Base-by-base conservation (phyloP, 1,139 yeast species). In the Trichomonascaceae sp. region DNA sequence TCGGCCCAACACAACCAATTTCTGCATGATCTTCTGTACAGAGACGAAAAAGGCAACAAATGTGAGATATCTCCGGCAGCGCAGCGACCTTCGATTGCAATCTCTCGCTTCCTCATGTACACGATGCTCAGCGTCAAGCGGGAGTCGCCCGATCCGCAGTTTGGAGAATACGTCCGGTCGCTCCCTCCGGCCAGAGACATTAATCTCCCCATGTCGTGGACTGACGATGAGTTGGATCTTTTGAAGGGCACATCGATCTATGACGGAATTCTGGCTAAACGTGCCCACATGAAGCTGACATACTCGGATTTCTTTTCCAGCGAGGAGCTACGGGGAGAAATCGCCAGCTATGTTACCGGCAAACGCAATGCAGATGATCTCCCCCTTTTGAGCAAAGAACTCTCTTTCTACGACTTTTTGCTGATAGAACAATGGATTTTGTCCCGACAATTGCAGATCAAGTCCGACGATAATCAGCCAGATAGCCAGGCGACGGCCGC, bases 341-440 rank as follows among this genome's bases (percentile, higher is more conserved):
- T 49, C n/a, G 39, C 37, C 11, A 35, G 37, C 16, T 45, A 36
- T 36, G 46, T 48, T 20, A 31, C 26, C 13, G 22, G 42, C 4
- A 41, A 30, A 4, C 30, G 37, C 4, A 43, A 42, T 29, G 17
- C 29, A 1, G 47, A 44, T 23, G 34, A 45, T 17, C 45, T 9
- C 38, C 35, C 22, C 30, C 35, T 16, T 36, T 25, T 30, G 41
- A 26, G 32, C 23, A 20, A 20, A 11, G 36, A 9, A 27, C 16
- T 36, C 13, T 29, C 41, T 13, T 37, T 33, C 29, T 32, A 43
- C 13, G 51, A 50, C 28, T 53, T 56, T 52, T 34, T 48, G 6
- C 39, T 53, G 28, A 47, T 50, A 11, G 56, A 54, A 11, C 50
- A 52, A 28, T 55, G 60, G 59, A 48, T 56, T 13, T 44, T 54